Base-by-base conservation (phyloP, 192 early-diverging fungal species). In the Umbelopsis sp. region DNA sequence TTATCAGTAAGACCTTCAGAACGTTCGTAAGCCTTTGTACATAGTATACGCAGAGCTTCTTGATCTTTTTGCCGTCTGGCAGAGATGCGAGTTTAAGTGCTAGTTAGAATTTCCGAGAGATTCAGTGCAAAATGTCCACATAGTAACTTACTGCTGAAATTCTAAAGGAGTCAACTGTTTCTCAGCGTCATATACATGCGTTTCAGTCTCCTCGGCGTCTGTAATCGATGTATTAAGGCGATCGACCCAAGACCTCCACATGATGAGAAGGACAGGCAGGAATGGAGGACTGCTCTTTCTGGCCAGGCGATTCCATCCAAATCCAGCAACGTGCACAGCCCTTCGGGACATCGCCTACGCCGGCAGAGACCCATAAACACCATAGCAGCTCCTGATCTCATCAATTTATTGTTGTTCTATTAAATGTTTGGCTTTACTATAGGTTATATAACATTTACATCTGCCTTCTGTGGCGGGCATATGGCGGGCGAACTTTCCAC, bases 241-340 rank as follows among this genome's bases (percentile, higher is more conserved):
- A 54, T 75, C 78, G 25, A 80, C 78, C 78, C 78, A 80, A 31
- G 78, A 80, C 62, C 74, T 71, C 78, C 78, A 80, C 78, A 80
- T 80, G 68, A 50, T 70, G 56, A 62, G 56, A 62, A 34, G 56
- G 12, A 41, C 38, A 41, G 26, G 31, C 56, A 62, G 29, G 56
- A 62, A 34, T 34, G 12, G 31, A 29, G 32, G 56, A 62, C 56
- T 62, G 56, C 56, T 62, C 24, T 62, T 62, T 62, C 56, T 29
- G 56, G 56, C 16, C 4, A 12, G 29, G 7, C 31, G 26, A 26
- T 24, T 41, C 47, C 47, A n/a, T n/a, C 38, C 38, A 41, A 41
- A 41, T 41, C 7, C 38, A 41, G 38, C 38, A 41, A 41, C 38
- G 38, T 41, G 38, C 38, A 41, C 38, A 41, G 38, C 38, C 38